phyloP scores from a whole-genome alignment of 108 stramenopile genomes.

The Cyclostephanos tholiformis region DNA sequence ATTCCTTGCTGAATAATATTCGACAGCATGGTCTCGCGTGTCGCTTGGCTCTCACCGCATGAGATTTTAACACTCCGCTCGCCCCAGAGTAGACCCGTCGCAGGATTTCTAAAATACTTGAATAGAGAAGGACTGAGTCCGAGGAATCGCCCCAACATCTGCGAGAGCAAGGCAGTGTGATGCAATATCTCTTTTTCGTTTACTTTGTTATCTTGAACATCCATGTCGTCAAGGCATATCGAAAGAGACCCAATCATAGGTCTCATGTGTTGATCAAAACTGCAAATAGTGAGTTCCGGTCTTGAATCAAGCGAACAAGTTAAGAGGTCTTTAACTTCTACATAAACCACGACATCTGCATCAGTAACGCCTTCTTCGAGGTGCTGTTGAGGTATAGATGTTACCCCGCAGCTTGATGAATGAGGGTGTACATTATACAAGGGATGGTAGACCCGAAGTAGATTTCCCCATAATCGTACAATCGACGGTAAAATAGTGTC shows the following conservation, averaged over 20 bases:
- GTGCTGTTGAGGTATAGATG: constrained; percentile 25
- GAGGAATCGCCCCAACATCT: constrained; percentile 39
- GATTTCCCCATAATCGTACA: constrained; percentile 24
- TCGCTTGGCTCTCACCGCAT: constrained; percentile 23
- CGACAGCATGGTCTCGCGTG: constrained; percentile 17
- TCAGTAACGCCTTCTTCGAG: constrained; percentile 29
- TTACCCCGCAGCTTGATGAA: constrained; percentile 18
- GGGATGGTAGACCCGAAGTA: constrained; percentile 18
- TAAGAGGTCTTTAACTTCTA: constrained; percentile 19
- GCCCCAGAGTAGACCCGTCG: constrained; percentile 35
- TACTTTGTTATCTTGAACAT: constrained; percentile 17
- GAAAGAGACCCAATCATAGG: constrained; percentile 39
- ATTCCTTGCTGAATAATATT: constrained; percentile 35
- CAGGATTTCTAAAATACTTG: constrained; percentile 43
- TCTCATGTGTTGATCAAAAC: constrained; percentile 47
- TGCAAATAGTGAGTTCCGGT: constrained; percentile 35
- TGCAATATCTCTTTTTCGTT: constrained; percentile 31
- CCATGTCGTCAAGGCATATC: constrained; percentile 36
- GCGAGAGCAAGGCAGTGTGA: constrained; percentile 27
- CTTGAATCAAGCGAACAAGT: constrained; percentile 21
- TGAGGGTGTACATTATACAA: constrained; percentile 27
- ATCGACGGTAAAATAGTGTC: constrained; percentile 41
- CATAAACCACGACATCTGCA: constrained; percentile 43
- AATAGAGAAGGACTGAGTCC: constrained; percentile 43
- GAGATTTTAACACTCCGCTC: constrained; percentile 27